Percentiles rank a stretch among this genome's conserved stretches.
These are phyloP conservation scores for Cutaneotrichosporon daszewskae DNA, from an alignment of 1,284 basidiomycete genomes.

Conservation along the genomic window DNA sequence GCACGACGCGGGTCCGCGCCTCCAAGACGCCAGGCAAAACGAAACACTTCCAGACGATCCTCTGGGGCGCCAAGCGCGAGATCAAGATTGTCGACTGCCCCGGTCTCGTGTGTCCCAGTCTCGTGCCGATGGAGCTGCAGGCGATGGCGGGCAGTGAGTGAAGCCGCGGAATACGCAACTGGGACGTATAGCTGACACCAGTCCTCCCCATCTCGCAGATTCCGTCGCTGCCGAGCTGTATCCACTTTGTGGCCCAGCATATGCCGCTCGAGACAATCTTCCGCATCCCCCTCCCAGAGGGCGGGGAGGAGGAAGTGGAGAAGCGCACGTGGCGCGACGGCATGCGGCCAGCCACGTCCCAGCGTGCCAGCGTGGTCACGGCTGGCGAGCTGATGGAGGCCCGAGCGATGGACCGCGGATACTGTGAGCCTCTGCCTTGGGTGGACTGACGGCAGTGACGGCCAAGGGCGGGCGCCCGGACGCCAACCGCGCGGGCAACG, in stretches of 20 bases:
- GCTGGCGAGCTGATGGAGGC: constrained; percentile 66
- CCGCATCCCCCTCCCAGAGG: constrained; percentile 49
- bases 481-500: constrained; percentile 80
- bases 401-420: constrained; percentile 69
- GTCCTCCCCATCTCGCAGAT: constrained; percentile 79
- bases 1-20: constrained; percentile 70
- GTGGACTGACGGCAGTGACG: constrained; percentile 52
- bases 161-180: background rate
- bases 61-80: constrained; percentile 63
- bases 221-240: constrained; percentile 69
- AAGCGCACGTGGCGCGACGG: constrained; percentile 37
- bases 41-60: constrained; percentile 88
- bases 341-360: background rate
- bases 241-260: constrained; percentile 61
- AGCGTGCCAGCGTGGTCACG: constrained; percentile 34
- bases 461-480: constrained; percentile 84
- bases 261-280: constrained; percentile 73
- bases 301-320: constrained; percentile 33
- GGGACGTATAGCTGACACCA: constrained; percentile 1
- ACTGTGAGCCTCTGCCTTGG: constrained; percentile 35
- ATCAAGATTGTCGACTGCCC: constrained; percentile 81
- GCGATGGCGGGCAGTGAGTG: constrained; percentile 47
- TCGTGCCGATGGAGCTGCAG: constrained; percentile 73
- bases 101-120: constrained; percentile 74
- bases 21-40: constrained; percentile 92